These are phyloP conservation scores for Vitellaria paradoxa DNA, from an alignment of 179 eudicot species.

Conservation along the genomic window DNA sequence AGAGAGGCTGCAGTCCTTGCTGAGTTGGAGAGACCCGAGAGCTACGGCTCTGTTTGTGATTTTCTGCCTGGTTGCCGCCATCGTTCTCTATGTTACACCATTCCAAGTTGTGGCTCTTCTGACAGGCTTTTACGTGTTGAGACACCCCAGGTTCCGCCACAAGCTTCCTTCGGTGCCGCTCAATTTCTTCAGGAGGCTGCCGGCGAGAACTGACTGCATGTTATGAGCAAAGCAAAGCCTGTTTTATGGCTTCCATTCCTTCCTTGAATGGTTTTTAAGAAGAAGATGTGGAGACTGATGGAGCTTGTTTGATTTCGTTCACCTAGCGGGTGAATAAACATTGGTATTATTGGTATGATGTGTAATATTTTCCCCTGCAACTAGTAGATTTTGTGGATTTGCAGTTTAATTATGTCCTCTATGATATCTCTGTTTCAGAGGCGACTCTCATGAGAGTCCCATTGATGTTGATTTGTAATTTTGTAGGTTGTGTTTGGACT, in stretches of 20 bases:
- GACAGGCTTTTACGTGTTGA: slow-evolving; percentile 44
- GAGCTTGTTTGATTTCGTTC: too few relatives aligned
- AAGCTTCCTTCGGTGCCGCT: slow-evolving; percentile 59
- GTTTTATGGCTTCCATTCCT: neutral
- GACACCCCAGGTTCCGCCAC: slow-evolving; percentile 60
- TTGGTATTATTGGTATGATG: too few relatives aligned
- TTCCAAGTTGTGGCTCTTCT: slow-evolving; percentile 52
- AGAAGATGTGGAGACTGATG: too few relatives aligned
- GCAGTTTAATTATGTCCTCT: too few relatives aligned
- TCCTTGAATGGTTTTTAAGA: neutral
- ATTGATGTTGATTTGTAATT: too few relatives aligned
- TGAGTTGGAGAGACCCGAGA: slow-evolving; percentile 67
- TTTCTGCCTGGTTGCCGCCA: slow-evolving; percentile 51
- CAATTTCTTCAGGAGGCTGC: slow-evolving; percentile 58
- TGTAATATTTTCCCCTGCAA: too few relatives aligned
- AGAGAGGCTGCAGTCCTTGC: slow-evolving; percentile 51
- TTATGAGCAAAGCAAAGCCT: slow-evolving; percentile 22
- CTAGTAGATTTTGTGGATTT: too few relatives aligned
- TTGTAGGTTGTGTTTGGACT: too few relatives aligned
- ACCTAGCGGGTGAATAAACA: too few relatives aligned
- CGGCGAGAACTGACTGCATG: slow-evolving; percentile 69
- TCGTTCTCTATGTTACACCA: slow-evolving; percentile 53
- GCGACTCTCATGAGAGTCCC: too few relatives aligned
- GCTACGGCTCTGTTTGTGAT: slow-evolving; percentile 55
- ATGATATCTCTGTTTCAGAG: too few relatives aligned